Evolutionary conservation across 106 monocot species (phyloP), one percentile per base, ranked within the genome.

Genomic region (Triglochin maritima): DNA sequence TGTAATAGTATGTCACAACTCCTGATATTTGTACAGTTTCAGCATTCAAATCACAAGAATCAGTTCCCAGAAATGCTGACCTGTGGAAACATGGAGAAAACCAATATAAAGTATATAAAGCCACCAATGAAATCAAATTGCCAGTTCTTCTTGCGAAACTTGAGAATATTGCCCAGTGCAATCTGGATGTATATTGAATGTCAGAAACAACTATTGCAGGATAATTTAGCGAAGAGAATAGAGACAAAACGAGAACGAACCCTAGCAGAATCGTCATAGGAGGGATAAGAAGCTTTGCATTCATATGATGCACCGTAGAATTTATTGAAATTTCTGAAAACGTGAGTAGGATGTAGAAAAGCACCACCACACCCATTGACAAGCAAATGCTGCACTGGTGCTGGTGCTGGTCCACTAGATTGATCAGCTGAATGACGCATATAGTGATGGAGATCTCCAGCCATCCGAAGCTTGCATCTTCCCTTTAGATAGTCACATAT

Each of bases 331-430:
- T 86, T 79, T 79, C 72, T 84, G 53, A 98, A 98, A 54, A 98
- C 91, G 72, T 98, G 98, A 46, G 98, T 98, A 48, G 98, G 98
- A 71, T 98, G 98, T 49, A 98, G 61, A 76, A 98, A 98, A 53
- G 98, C 98, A 6, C 98, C 98, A 69, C 98, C 98, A 78, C 98
- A 98, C 9, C 98, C 98, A 82, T 98, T 98, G 5, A 98, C 98
- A 74, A 98, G 85, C 50, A 98, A 77, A 86, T 98, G 88, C 53
- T 91, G 84, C 7, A 86, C 82, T 67, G 79, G 69, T 17, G 76
- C 77, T 70, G n/a, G n/a, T n/a, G n/a, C n/a, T n/a, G 86, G 70
- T 17, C 84, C 77, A 56, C 78, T 72, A 62, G 87, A 80, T 45
- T 74, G 65, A 76, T 70, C 66, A 75, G 14, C 71, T 70, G 98